Conservation (phyloP, 805 yeast species). For the Schwanniomyces sp. region DNA sequence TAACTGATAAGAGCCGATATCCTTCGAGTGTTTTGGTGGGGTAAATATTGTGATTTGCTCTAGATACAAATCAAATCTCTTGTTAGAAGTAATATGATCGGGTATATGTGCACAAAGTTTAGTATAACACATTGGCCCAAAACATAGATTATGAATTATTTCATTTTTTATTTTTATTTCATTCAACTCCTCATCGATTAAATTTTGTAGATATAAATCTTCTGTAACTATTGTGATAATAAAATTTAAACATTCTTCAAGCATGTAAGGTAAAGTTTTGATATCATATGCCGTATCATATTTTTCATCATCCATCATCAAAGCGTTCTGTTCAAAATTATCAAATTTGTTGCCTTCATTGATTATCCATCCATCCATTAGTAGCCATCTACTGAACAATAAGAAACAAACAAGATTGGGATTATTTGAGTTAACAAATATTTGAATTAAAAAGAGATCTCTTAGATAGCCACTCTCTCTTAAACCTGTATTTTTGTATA, state of each 20-base stretch:
- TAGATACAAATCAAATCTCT: conserved; percentile 60
- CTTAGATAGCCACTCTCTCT: conserved; percentile 81
- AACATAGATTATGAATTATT: conserved; percentile 80
- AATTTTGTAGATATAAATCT: conserved; percentile 54
- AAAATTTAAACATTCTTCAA: conserved; percentile 76
- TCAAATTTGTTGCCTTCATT: not conserved
- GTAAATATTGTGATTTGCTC: conserved; percentile 32
- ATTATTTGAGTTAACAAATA: conserved; percentile 48
- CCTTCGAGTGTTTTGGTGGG: conserved; percentile 34
- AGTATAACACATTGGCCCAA: conserved; percentile 69
- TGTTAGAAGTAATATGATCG: conserved; percentile 72
- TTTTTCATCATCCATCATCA: conserved; percentile 36
- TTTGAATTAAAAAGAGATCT: conserved; percentile 74
- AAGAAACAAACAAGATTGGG: conserved; percentile 59
- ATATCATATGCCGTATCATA: conserved; percentile 39
- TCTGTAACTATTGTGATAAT: conserved; percentile 70
- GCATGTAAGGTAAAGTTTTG: conserved; percentile 56
- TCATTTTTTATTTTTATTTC: conserved; percentile 60
- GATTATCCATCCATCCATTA: conserved; percentile 36
- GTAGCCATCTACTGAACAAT: conserved; percentile 68
- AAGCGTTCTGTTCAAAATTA: not conserved
- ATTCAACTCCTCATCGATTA: conserved; percentile 47
- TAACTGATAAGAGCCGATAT: conserved; percentile 35
- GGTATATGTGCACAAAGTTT: conserved; percentile 69
- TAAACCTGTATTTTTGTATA: conserved; percentile 74